Evolutionary conservation across 805 yeast species (phyloP), one percentile per base, ranked within the genome.

Genomic region (Pichia kluyveri): DNA sequence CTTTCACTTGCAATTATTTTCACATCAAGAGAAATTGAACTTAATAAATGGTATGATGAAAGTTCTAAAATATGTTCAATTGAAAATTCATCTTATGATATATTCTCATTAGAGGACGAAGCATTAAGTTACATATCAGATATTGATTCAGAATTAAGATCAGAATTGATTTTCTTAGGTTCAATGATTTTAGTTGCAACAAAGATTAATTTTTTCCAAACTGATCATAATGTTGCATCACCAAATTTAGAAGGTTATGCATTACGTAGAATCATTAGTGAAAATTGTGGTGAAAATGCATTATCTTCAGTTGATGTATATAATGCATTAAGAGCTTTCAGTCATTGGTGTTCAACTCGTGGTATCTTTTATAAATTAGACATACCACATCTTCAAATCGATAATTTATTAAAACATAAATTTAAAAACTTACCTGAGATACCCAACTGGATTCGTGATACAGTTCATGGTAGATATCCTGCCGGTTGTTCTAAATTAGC

Each of bases 311-410:
- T 60, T 0, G 73, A 69, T 40, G 72, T 75, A 31, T 69, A 72
- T 49, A 65, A 69, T 31, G 76, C 80, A 0, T 58, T 77, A 32
- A 69, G 76, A 49, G 71, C 77, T 34, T 75, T 76, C 53, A 73
- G 71, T 18, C 80, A 77, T 58, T 77, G 81, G 81, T 75, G 76
- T 28, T 70, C 73, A 47, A 75, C 72, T 45, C 69, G 70, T 51
- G 79, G 79, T 4, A 62, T 75, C 15, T 56, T 77, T 36, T 62
- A 68, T 54, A 68, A 66, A 51, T 55, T 76, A 43, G 70, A 67
- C 1, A 8, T 69, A 63, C 40, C 74, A 69, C 42, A 64, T 58
- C 51, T 77, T 27, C 59, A 61, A 38, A 53, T 73, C 0, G 65
- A 66, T 31, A 56, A 57, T 9, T 65, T 58, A 12, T 54, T 69